A percentile compares a stretch with the other conserved stretches of the same genome.
phyloP scores from a whole-genome alignment of 371 early-diverging fungal species.

The Mortierella sp. region DNA sequence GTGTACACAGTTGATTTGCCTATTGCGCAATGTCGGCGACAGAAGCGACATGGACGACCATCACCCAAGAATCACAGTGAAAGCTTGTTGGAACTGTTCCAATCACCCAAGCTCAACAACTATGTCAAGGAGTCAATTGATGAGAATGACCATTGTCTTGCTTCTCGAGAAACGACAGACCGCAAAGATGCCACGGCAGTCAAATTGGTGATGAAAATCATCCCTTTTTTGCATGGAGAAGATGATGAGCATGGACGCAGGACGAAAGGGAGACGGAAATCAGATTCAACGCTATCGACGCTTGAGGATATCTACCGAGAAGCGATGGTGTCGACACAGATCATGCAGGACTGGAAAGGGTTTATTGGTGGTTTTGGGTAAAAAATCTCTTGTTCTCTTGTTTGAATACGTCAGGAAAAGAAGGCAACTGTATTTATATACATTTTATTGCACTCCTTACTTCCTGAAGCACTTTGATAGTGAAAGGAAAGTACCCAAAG shows the following conservation, averaged over 20 bases:
- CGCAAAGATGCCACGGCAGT: neutral
- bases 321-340: slow-evolving; percentile 37
- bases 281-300: slow-evolving; percentile 12
- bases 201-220: slow-evolving; percentile 41
- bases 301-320: slow-evolving; percentile 50
- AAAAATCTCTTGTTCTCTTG: neutral
- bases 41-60: neutral
- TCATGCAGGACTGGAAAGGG: slow-evolving; percentile 49
- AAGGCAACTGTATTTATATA: neutral
- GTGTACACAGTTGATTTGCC: slow-evolving; percentile 48
- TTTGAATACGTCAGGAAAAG: neutral
- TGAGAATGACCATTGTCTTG: slow-evolving; percentile 16
- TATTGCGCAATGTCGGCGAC: neutral
- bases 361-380: slow-evolving; percentile 54
- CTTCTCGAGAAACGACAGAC: neutral
- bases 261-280: neutral
- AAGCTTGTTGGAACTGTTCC: slow-evolving; percentile 1
- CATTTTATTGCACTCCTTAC: neutral
- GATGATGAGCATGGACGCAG: slow-evolving; percentile 5
- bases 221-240: slow-evolving; percentile 18
- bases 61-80: no score
- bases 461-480: slow-evolving; percentile 27
- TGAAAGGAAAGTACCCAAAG: slow-evolving; percentile 59
- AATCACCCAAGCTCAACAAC: slow-evolving; percentile 17
- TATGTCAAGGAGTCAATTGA: slow-evolving; percentile 32